These are phyloP conservation scores for Isochrysis galbana DNA, from an alignment of 78 protist species.

Conservation along the genomic window DNA sequence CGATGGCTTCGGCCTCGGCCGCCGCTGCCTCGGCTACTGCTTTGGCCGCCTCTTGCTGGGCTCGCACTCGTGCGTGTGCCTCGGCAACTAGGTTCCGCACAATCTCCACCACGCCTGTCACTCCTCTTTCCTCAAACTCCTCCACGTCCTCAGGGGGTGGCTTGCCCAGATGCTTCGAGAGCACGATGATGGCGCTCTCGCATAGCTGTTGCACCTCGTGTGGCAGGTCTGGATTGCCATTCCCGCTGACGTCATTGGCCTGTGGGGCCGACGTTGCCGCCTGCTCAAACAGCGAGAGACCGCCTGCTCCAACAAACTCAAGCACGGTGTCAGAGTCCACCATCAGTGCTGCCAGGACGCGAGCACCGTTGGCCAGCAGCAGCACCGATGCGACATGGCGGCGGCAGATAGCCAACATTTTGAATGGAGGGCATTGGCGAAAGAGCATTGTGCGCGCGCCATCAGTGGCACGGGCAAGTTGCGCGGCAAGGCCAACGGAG, in stretches of 20 bases:
- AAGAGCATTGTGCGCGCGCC: not conserved
- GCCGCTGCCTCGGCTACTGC: not conserved
- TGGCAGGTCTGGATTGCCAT: not conserved
- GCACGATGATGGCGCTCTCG: not conserved
- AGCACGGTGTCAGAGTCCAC: not conserved
- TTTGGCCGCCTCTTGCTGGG: not conserved
- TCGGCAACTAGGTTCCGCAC: not conserved
- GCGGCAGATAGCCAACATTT: not conserved
- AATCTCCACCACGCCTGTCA: not conserved
- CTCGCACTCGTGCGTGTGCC: no score
- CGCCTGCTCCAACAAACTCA: not conserved
- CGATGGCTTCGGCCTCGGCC: not conserved
- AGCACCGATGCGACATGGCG: not conserved
- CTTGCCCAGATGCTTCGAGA: not conserved
- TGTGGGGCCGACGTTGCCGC: not conserved
- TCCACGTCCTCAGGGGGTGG: not conserved
- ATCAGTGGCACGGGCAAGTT: not conserved
- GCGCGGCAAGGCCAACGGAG: not conserved
- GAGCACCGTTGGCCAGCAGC: not conserved
- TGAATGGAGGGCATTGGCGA: not conserved
- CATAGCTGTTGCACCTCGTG: not conserved
- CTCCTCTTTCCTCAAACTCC: not conserved
- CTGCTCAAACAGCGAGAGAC: not conserved
- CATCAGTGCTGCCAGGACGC: not conserved
- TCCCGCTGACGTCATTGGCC: not conserved